A percentile compares a stretch with the other conserved stretches of the same genome.
These are phyloP conservation scores for Hypoxylon perforatum DNA, from an alignment of 495 filamentous ascomycete species.

Conservation along the genomic window DNA sequence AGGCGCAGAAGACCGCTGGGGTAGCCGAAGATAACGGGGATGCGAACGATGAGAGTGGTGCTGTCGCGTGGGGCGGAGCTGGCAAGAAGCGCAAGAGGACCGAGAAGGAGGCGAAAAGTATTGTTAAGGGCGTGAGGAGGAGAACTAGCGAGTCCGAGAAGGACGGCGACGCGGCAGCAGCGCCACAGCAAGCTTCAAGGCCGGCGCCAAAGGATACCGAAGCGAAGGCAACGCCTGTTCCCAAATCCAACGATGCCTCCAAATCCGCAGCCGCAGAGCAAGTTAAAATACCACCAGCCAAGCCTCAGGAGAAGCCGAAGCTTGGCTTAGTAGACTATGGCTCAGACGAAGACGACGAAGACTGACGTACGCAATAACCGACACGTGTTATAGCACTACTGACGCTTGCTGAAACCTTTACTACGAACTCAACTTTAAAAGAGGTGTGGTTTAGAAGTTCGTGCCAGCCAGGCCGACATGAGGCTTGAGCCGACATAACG, in stretches of 20 bases:
- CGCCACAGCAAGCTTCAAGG: not conserved
- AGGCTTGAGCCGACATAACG: no score
- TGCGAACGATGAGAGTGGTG: constrained; percentile 13
- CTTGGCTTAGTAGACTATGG: constrained; percentile 48
- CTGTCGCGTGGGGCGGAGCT: constrained; percentile 6
- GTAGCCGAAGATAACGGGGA: constrained; percentile 41
- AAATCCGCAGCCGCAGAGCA: constrained; percentile 10
- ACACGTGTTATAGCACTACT: not conserved
- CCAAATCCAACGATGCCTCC: not conserved
- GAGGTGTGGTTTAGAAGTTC: no score
- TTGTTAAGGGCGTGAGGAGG: constrained; percentile 30
- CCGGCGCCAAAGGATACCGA: not conserved
- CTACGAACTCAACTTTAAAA: no score
- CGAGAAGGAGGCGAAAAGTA: constrained; percentile 30
- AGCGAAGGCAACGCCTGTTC: not conserved
- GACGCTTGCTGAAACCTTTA: not conserved
- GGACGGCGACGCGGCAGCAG: not conserved
- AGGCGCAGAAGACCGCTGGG: constrained; percentile 61
- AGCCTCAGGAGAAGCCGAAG: constrained; percentile 22
- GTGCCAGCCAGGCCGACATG: no score
- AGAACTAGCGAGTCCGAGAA: constrained; percentile 27
- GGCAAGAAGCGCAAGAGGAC: constrained; percentile 38
- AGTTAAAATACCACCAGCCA: constrained; percentile 5
- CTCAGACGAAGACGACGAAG: constrained; percentile 47
- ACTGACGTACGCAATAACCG: constrained; percentile 9